Conservation (phyloP, 2,329 filamentous ascomycete genomes). For the Colletotrichum coccodes region DNA sequence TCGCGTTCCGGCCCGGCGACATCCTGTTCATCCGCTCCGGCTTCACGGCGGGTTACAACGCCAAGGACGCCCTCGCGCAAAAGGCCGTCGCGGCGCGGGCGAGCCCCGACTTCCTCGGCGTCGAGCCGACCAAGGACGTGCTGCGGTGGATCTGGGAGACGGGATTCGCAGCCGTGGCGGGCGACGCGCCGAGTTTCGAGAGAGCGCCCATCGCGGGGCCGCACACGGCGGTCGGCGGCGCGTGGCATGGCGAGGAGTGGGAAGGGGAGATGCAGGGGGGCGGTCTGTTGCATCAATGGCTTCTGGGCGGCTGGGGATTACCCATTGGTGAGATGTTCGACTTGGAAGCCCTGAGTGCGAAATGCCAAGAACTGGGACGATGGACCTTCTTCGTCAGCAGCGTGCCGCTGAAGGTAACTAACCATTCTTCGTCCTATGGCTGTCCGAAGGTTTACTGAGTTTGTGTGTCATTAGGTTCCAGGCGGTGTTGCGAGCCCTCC, state of each 20-base stretch:
- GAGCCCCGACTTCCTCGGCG: slow-evolving; percentile 47
- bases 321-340: slow-evolving; percentile 61
- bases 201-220: slow-evolving; percentile 47
- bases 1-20: slow-evolving; percentile 60
- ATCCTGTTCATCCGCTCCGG: slow-evolving; percentile 59
- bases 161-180: slow-evolving; percentile 55
- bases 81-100: slow-evolving; percentile 39
- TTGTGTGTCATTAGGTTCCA: slow-evolving; percentile 38
- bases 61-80: slow-evolving; percentile 35
- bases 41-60: slow-evolving; percentile 43
- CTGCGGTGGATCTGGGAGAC: slow-evolving; percentile 57
- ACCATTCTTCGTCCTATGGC: fast-evolving
- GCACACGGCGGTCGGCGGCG: slow-evolving; percentile 21
- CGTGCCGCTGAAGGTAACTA: slow-evolving; percentile 45
- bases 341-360: slow-evolving; percentile 48
- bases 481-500: slow-evolving; percentile 51
- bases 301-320: slow-evolving; percentile 61
- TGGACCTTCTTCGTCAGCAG: slow-evolving; percentile 54
- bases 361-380: slow-evolving; percentile 43
- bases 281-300: slow-evolving; percentile 48
- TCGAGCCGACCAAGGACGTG: slow-evolving; percentile 47
- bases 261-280: slow-evolving; percentile 33
- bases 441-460: not conserved
- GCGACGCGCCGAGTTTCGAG: slow-evolving; percentile 55
- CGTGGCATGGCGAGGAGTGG: slow-evolving; percentile 29